Evolutionary conservation across 2,329 filamentous ascomycete species (phyloP).

Genomic region (Penicillium sp.): DNA sequence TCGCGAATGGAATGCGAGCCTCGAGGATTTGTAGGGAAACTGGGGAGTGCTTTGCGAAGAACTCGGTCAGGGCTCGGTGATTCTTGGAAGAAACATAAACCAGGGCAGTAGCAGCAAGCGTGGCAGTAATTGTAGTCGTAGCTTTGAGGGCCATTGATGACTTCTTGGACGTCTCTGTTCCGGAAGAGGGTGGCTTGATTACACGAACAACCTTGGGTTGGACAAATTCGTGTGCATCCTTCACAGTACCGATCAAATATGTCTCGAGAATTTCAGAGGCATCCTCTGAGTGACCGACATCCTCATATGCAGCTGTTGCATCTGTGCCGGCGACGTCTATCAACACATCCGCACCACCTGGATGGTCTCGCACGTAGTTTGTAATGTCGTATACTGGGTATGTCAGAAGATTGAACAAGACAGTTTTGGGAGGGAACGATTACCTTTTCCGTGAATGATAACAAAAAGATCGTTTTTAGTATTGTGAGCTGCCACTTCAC

Average conservation of each 20-base stretch:
- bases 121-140: constrained; percentile 16
- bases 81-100: constrained; percentile 10
- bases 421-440: neutral
- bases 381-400: constrained; percentile 52
- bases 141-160: constrained; percentile 23
- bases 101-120: constrained; percentile 7
- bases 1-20: neutral
- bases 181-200: constrained; percentile 9
- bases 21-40: constrained; percentile 2
- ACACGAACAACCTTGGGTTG: constrained; percentile 20
- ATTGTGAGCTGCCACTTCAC: constrained; percentile 43
- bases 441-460: constrained; percentile 48
- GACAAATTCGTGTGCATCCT: constrained; percentile 18
- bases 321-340: constrained; percentile 36
- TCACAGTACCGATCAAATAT: constrained; percentile 30
- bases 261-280: constrained; percentile 35
- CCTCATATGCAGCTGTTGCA: constrained; percentile 37
- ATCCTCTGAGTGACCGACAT: constrained; percentile 41
- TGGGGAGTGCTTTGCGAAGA: constrained; percentile 2
- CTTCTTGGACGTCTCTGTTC: neutral
- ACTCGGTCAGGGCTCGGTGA: neutral
- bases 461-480: constrained; percentile 45
- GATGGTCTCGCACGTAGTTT: constrained; percentile 52
- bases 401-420: neutral
- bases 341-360: constrained; percentile 39